Conservation (phyloP, 148 eudicot genomes). For the Dianthus caryophyllus region DNA sequence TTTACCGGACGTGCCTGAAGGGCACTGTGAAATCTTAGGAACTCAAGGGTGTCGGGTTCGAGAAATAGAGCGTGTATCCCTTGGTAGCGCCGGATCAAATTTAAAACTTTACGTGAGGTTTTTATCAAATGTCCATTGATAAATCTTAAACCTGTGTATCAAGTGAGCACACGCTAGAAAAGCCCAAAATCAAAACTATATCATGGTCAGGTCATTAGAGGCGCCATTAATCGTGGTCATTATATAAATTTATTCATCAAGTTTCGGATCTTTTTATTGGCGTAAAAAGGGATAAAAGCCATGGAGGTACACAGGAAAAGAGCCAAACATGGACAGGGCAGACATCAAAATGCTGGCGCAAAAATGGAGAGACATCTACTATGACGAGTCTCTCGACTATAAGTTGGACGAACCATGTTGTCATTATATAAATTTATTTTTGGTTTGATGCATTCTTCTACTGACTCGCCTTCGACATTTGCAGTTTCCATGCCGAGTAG, state of each 20-base stretch:
- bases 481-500: constrained; percentile 57
- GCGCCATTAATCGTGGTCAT: not conserved
- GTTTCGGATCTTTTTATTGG: not conserved
- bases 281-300: constrained; percentile 85
- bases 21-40: constrained; percentile 42
- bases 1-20: constrained; percentile 54
- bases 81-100: too few relatives aligned
- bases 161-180: too few relatives aligned
- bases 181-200: too few relatives aligned
- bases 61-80: constrained; percentile 44
- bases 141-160: too few relatives aligned
- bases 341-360: constrained; percentile 57
- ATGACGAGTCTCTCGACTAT: constrained; percentile 47
- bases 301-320: constrained; percentile 73
- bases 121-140: too few relatives aligned
- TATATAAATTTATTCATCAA: not conserved
- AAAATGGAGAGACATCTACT: constrained; percentile 65
- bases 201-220: too few relatives aligned
- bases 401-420: not conserved
- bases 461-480: constrained; percentile 26
- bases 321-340: constrained; percentile 55
- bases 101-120: too few relatives aligned
- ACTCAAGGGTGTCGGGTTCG: constrained; percentile 46
- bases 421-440: constrained; percentile 33
- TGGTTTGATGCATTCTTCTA: constrained; percentile 56